phyloP scores from a whole-genome alignment of 306 rosid genomes.

The cucumber (Cucumis sativus) region DNA sequence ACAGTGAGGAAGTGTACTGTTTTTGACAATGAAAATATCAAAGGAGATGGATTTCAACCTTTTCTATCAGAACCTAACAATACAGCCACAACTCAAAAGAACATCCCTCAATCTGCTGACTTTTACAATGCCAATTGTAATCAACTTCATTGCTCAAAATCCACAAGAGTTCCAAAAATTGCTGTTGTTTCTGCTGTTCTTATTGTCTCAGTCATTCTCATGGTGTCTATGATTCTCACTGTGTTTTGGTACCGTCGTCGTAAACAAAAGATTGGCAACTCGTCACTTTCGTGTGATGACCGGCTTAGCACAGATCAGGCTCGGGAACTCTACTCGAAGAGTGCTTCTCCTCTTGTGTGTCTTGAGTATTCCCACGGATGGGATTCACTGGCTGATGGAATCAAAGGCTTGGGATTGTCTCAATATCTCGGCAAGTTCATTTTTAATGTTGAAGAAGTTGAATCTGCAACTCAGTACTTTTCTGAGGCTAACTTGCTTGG shows the following conservation, averaged over 20 bases:
- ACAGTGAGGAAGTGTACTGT: slow-evolving; percentile 41
- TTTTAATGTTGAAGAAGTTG: slow-evolving; percentile 82
- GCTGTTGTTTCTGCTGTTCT: slow-evolving; percentile 35
- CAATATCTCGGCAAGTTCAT: slow-evolving; percentile 30
- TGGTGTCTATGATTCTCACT: slow-evolving; percentile 24
- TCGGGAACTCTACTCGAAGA: slow-evolving; percentile 40
- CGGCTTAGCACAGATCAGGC: slow-evolving; percentile 54
- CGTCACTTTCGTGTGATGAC: slow-evolving; percentile 38
- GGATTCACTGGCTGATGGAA: slow-evolving; percentile 48
- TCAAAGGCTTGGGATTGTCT: slow-evolving; percentile 30
- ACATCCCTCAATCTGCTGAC: slow-evolving; percentile 46
- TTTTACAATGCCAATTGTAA: slow-evolving; percentile 21
- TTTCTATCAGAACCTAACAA: slow-evolving; percentile 9
- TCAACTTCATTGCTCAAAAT: slow-evolving; percentile 38
- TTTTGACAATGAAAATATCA: slow-evolving; percentile 19
- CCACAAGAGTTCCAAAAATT: slow-evolving; percentile 31
- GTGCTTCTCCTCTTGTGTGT: slow-evolving; percentile 73
- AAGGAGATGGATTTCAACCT: slow-evolving; percentile 18
- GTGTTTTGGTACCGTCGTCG: slow-evolving; percentile 41
- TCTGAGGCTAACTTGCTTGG: slow-evolving; percentile 65
- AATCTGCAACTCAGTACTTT: slow-evolving; percentile 77
- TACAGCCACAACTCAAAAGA: slow-evolving; percentile 12
- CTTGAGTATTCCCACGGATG: slow-evolving; percentile 66
- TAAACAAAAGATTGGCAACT: slow-evolving; percentile 58
- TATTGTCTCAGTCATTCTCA: slow-evolving; percentile 23